Conservation (phyloP, 257 asterid species). For the Solanum sparsipilum region DNA sequence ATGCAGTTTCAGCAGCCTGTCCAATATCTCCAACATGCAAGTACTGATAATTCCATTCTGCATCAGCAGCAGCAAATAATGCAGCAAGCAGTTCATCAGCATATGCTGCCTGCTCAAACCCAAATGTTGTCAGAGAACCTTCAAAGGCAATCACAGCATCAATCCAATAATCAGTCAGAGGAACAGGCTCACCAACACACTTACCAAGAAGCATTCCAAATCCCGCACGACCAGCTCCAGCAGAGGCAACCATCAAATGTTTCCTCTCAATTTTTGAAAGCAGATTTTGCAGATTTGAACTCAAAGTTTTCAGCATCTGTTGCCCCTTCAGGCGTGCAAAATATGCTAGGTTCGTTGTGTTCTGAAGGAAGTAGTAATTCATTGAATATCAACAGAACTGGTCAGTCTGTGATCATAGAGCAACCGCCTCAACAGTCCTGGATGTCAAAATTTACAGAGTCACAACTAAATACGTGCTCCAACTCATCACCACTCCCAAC, state of each 20-base stretch:
- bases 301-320: slow-evolving; percentile 33
- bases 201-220: slow-evolving; percentile 49
- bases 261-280: slow-evolving; percentile 54
- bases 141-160: slow-evolving; percentile 48
- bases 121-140: slow-evolving; percentile 55
- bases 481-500: slow-evolving; percentile 33
- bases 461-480: slow-evolving; percentile 31
- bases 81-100: slow-evolving; percentile 42
- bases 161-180: slow-evolving; percentile 32
- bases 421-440: slow-evolving; percentile 63
- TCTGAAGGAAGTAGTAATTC: slow-evolving; percentile 60
- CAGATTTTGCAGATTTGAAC: slow-evolving; percentile 43
- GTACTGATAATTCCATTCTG: slow-evolving; percentile 31
- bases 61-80: slow-evolving; percentile 32
- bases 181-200: slow-evolving; percentile 38
- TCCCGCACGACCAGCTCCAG: slow-evolving; percentile 55
- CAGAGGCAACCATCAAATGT: slow-evolving; percentile 53
- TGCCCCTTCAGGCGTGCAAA: slow-evolving; percentile 50
- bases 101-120: slow-evolving; percentile 48
- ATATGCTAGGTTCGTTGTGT: slow-evolving; percentile 58
- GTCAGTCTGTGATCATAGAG: slow-evolving; percentile 44
- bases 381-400: slow-evolving; percentile 43
- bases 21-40: slow-evolving; percentile 55
- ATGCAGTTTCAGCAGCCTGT: slow-evolving; percentile 73
- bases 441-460: slow-evolving; percentile 42